These are phyloP conservation scores for Entophlyctis helioformis DNA, from an alignment of 192 early-diverging fungal genomes.

Conservation along the genomic window DNA sequence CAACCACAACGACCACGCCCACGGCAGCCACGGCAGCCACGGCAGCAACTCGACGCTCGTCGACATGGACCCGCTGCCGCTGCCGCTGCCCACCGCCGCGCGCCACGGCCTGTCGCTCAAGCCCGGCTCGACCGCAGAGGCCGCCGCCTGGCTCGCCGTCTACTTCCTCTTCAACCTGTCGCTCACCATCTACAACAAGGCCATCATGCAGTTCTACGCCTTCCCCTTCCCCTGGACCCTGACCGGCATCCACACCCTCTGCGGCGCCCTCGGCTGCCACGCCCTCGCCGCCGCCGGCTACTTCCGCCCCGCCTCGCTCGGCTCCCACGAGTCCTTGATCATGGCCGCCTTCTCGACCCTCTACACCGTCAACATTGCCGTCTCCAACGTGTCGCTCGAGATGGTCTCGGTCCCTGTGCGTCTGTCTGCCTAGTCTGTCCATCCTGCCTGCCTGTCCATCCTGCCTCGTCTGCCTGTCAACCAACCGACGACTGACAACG, in stretches of 20 bases:
- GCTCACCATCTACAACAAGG: constrained; percentile 78
- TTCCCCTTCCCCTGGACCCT: constrained; percentile 81
- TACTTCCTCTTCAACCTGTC: constrained; percentile 68
- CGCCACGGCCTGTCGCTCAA: no score
- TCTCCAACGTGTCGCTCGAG: constrained; percentile 67
- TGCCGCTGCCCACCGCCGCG: no score
- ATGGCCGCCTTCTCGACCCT: constrained; percentile 71
- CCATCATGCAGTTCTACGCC: constrained; percentile 56
- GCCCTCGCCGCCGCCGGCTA: not conserved
- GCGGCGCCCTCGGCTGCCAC: constrained; percentile 54
- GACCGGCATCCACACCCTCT: constrained; percentile 70
- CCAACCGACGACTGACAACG: no score
- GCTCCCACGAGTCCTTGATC: constrained; percentile 6
- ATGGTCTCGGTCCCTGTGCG: constrained; percentile 34
- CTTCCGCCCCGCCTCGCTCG: constrained; percentile 35
- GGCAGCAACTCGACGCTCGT: no score
- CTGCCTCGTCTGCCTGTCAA: no score
- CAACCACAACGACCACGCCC: no score
- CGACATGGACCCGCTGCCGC: no score
- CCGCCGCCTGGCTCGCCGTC: constrained; percentile 54
- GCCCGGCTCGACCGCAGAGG: no score
- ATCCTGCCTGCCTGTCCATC: no score
- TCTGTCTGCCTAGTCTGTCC: no score
- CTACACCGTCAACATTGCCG: constrained; percentile 83
- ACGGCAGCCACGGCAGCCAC: no score